Percentiles rank a stretch among this genome's conserved stretches.
Conservation (phyloP, 108 stramenopile species). For the Nitzschia sp. region DNA sequence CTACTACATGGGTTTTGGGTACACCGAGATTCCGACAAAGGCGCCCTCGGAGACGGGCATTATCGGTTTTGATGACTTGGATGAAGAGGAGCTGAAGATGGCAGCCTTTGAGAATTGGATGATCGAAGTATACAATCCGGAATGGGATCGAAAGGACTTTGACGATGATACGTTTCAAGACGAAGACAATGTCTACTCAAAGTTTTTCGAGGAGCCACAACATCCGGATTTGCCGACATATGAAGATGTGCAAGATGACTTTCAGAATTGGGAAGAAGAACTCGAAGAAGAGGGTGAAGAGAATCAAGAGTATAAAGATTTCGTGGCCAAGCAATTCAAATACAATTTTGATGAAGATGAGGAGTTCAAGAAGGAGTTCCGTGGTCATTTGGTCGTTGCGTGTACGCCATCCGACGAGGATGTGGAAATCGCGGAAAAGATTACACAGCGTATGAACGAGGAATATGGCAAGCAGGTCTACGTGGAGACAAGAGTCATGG, state of each 20-base stretch:
- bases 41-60: slow-evolving; percentile 73
- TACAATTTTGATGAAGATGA: slow-evolving; percentile 46
- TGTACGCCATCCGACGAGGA: slow-evolving; percentile 64
- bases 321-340: slow-evolving; percentile 31
- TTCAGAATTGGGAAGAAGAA: slow-evolving; percentile 62
- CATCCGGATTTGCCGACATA: slow-evolving; percentile 63
- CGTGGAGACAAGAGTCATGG: slow-evolving; percentile 81
- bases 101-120: slow-evolving; percentile 84
- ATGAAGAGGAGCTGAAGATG: slow-evolving; percentile 88
- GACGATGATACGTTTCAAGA: slow-evolving; percentile 81
- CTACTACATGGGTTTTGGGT: slow-evolving; percentile 81
- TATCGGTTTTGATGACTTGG: slow-evolving; percentile 68
- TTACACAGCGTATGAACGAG: slow-evolving; percentile 65
- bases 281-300: slow-evolving; percentile 56
- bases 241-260: slow-evolving; percentile 66
- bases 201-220: slow-evolving; percentile 59
- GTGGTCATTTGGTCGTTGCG: slow-evolving; percentile 84
- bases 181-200: slow-evolving; percentile 77
- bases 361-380: slow-evolving; percentile 73
- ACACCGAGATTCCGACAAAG: slow-evolving; percentile 74
- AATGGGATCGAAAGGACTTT: slow-evolving; percentile 77
- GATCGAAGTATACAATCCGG: slow-evolving; percentile 86
- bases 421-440: slow-evolving; percentile 75
- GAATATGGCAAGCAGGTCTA: slow-evolving; percentile 80
- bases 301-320: slow-evolving; percentile 50